phyloP scores from a whole-genome alignment of 768 basidiomycete species.

The Boletus barrowsii region DNA sequence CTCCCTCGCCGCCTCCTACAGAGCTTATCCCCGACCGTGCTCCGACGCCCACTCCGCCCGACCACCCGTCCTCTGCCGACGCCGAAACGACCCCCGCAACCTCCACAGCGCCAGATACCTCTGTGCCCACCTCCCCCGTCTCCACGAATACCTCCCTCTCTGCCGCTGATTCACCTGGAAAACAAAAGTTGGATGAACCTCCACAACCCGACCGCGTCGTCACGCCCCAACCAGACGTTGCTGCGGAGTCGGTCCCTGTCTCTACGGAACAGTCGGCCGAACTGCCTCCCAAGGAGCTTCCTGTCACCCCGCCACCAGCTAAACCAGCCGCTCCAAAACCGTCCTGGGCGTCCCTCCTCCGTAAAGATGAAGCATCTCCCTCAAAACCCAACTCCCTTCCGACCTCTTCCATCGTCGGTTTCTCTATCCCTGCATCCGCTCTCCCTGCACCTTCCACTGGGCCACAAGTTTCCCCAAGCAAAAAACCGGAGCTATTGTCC shows the following conservation, averaged over 20 bases:
- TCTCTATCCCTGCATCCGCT: slow-evolving; percentile 62
- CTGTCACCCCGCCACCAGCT: slow-evolving; percentile 13
- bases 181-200: slow-evolving; percentile 2
- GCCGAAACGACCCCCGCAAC: slow-evolving; percentile 50
- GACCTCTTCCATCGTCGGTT: slow-evolving; percentile 67
- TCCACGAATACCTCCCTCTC: slow-evolving; percentile 63
- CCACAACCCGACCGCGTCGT: slow-evolving; percentile 12
- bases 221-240: slow-evolving; percentile 11
- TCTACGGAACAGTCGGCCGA: slow-evolving; percentile 1
- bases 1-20: slow-evolving; percentile 35
- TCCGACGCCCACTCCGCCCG: slow-evolving; percentile 15
- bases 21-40: slow-evolving; percentile 10
- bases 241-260: neutral
- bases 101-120: slow-evolving; percentile 48
- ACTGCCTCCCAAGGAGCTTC: neutral
- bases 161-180: slow-evolving; percentile 23
- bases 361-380: slow-evolving; percentile 39
- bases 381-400: slow-evolving; percentile 53
- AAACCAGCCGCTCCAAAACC: slow-evolving; percentile 46
- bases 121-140: slow-evolving; percentile 50
- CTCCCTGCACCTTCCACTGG: slow-evolving; percentile 18
- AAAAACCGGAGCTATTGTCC: slow-evolving; percentile 49
- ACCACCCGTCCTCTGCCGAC: slow-evolving; percentile 43
- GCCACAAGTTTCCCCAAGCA: slow-evolving; percentile 32
- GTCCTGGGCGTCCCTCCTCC: slow-evolving; percentile 75